A percentile compares a stretch with the other conserved stretches of the same genome.
Evolutionary conservation across 805 yeast genomes (phyloP).

Genomic region (Ogataea paraovalis): DNA sequence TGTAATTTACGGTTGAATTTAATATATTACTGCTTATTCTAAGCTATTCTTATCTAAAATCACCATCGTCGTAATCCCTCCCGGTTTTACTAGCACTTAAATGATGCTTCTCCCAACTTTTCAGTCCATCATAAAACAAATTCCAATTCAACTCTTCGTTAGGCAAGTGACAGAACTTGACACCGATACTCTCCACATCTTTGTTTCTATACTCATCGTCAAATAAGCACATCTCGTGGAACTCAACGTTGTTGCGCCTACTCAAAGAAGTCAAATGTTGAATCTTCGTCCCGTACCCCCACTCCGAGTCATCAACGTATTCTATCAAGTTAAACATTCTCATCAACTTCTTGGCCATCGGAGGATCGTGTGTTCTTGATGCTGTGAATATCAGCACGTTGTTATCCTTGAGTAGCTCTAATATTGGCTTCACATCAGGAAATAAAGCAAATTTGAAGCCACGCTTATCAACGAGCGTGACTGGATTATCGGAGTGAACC

Average conservation of each 20-base stretch:
- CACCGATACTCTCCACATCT: slow-evolving; percentile 71
- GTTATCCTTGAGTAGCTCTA: slow-evolving; percentile 46
- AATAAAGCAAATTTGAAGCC: slow-evolving; percentile 58
- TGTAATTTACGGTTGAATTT: not conserved
- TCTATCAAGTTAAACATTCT: slow-evolving; percentile 46
- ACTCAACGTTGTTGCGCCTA: slow-evolving; percentile 42
- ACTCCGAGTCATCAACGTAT: slow-evolving; percentile 56
- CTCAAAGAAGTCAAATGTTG: slow-evolving; percentile 52
- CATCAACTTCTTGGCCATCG: slow-evolving; percentile 65
- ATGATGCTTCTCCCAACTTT: slow-evolving; percentile 29
- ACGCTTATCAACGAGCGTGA: slow-evolving; percentile 44
- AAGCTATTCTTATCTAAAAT: not conserved
- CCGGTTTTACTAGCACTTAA: no score
- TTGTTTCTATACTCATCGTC: slow-evolving; percentile 79
- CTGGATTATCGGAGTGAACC: slow-evolving; percentile 23
- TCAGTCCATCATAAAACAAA: slow-evolving; percentile 44
- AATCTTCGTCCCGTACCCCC: slow-evolving; percentile 64
- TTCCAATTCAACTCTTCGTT: slow-evolving; percentile 54
- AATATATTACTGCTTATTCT: not conserved
- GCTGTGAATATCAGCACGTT: slow-evolving; percentile 61
- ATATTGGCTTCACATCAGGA: slow-evolving; percentile 63
- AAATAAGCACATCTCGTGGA: slow-evolving; percentile 51
- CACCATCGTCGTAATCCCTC: not conserved
- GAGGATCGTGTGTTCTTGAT: slow-evolving; percentile 74
- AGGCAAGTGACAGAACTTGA: slow-evolving; percentile 60